These are phyloP conservation scores for Paramecium sexaurelia DNA, from an alignment of 73 alveolate species.

Conservation along the genomic window DNA sequence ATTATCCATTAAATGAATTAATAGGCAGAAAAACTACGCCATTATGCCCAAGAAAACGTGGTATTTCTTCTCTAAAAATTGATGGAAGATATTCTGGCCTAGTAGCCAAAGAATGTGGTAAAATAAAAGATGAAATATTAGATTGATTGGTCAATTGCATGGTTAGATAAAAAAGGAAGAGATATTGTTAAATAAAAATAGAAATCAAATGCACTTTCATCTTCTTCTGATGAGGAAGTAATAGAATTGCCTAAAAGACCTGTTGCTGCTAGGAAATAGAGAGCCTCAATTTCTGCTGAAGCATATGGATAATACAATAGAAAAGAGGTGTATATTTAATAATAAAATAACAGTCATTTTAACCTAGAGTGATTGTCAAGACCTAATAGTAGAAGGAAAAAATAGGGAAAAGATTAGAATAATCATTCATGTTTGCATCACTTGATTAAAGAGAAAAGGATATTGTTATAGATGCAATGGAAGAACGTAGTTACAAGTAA, in stretches of 20 bases:
- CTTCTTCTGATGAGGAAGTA: slow-evolving; percentile 36
- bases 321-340: slow-evolving; percentile 71
- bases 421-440: slow-evolving; percentile 90
- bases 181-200: background rate
- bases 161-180: slow-evolving; percentile 57
- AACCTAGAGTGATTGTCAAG: slow-evolving; percentile 89
- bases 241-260: slow-evolving; percentile 58
- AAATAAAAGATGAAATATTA: background rate
- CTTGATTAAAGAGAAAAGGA: slow-evolving; percentile 88
- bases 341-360: slow-evolving; percentile 56
- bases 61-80: background rate
- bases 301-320: slow-evolving; percentile 93
- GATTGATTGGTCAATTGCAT: slow-evolving; percentile 54
- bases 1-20: slow-evolving; percentile 28
- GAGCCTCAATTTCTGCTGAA: slow-evolving; percentile 95
- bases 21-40: slow-evolving; percentile 29
- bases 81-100: background rate
- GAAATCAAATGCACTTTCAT: background rate
- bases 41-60: slow-evolving; percentile 44
- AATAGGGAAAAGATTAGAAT: slow-evolving; percentile 79
- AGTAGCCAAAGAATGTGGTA: slow-evolving; percentile 42
- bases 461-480: slow-evolving; percentile 93
- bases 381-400: slow-evolving; percentile 81
- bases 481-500: slow-evolving; percentile 76
- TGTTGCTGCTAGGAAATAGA: slow-evolving; percentile 50